Percentiles rank a stretch among this genome's conserved stretches.
phyloP scores from a whole-genome alignment of 139 green algal species.

The Chlorella sp. region DNA sequence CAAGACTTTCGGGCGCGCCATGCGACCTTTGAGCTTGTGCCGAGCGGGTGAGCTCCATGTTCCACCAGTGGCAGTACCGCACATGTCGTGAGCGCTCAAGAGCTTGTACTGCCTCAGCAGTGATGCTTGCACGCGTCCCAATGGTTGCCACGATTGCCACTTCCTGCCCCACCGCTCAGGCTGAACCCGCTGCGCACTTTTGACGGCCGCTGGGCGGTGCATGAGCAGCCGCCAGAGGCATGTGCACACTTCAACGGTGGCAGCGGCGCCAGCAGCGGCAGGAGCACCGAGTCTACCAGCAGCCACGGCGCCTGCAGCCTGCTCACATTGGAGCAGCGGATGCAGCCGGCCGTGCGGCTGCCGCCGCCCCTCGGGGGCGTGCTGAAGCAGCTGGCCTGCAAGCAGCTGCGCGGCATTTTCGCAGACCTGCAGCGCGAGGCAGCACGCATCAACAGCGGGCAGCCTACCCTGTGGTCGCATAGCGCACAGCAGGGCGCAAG shows the following conservation, averaged over 20 bases:
- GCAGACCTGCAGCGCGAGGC: slow-evolving; percentile 8
- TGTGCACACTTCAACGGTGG: background rate
- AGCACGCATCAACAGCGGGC: background rate
- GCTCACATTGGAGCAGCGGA: background rate
- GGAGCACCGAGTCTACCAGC: no score
- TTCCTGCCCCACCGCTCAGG: background rate
- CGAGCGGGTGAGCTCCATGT: background rate
- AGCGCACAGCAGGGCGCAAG: background rate
- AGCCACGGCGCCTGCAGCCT: background rate
- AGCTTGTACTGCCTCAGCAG: no score
- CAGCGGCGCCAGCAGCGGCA: background rate
- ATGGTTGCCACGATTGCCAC: no score
- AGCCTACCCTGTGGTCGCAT: slow-evolving; percentile 4
- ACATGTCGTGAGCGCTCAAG: no score
- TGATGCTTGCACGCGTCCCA: no score
- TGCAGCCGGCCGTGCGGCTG: slow-evolving; percentile 13
- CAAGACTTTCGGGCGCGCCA: background rate
- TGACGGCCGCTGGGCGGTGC: background rate
- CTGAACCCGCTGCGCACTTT: slow-evolving; percentile 2
- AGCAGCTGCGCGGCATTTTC: slow-evolving; percentile 15
- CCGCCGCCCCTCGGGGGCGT: slow-evolving; percentile 21
- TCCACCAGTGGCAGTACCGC: no score
- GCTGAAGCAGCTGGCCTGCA: slow-evolving; percentile 22
- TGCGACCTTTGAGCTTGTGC: background rate
- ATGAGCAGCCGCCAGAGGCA: background rate